Evolutionary conservation across 2,329 filamentous ascomycete genomes (phyloP).

Genomic region (Aspergillus neoniger): DNA sequence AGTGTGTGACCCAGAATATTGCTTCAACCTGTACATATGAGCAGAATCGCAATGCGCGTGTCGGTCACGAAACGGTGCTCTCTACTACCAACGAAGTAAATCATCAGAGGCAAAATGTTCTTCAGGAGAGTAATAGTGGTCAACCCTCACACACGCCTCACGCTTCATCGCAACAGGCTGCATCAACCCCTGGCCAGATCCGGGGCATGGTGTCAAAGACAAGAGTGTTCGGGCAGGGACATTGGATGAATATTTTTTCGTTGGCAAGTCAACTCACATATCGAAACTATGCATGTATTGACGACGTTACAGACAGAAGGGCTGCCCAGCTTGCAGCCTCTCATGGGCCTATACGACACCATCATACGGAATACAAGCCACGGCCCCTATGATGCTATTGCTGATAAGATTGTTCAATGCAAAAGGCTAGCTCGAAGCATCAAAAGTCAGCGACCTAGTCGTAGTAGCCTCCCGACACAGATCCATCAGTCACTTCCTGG

Average conservation of each 20-base stretch:
- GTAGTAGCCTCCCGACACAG: constrained; percentile 14
- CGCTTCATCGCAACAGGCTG: neutral
- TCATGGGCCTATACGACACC: constrained; percentile 7
- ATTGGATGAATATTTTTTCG: constrained; percentile 27
- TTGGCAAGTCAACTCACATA: constrained; percentile 15
- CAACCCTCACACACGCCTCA: neutral
- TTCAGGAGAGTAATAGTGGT: neutral
- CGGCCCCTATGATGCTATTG: neutral
- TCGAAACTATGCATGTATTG: neutral
- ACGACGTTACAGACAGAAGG: constrained; percentile 14
- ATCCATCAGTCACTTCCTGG: constrained; percentile 18
- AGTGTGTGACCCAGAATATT: neutral
- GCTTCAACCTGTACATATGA: neutral
- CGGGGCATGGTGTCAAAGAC: constrained; percentile 27
- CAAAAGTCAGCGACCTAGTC: constrained; percentile 24
- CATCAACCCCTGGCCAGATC: constrained; percentile 7
- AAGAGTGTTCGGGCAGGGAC: constrained; percentile 26
- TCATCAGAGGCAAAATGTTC: neutral
- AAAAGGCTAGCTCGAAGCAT: constrained; percentile 26
- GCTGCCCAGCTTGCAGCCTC: constrained; percentile 9
- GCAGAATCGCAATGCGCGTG: neutral
- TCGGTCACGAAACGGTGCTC: neutral
- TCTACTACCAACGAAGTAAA: neutral
- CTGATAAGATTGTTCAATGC: constrained; percentile 22
- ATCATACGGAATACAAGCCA: neutral